Evolutionary conservation across 352 stramenopile genomes (phyloP).

Genomic region (Phytopythium aichiense): DNA sequence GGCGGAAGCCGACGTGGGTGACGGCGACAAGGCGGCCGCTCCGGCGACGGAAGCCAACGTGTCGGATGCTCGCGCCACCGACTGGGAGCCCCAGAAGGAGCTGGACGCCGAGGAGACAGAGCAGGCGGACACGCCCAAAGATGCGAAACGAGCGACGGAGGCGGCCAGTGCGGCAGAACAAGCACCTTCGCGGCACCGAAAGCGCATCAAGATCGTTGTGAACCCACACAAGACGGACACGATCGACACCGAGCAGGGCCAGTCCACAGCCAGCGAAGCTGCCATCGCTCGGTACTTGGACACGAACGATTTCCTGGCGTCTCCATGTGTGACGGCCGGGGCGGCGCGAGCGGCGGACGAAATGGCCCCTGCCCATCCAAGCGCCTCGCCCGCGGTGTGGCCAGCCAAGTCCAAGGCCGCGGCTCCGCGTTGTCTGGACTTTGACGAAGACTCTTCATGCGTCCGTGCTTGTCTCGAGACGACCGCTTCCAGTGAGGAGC

Average conservation of each 20-base stretch:
- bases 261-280: not conserved
- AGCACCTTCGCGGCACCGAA: conserved; percentile 5
- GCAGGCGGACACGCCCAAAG: not conserved
- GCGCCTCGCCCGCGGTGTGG: conserved; percentile 5
- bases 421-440: not conserved
- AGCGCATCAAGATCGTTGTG: conserved; percentile 21
- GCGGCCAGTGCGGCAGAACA: not conserved
- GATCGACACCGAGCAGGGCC: not conserved
- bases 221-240: conserved; percentile 1
- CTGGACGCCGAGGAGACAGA: conserved; percentile 7
- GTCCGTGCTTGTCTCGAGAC: not conserved
- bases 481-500: not conserved
- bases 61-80: not conserved
- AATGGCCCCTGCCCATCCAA: not conserved
- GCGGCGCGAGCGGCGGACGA: not conserved
- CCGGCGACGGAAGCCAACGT: conserved; percentile 8
- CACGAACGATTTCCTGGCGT: not conserved
- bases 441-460: not conserved
- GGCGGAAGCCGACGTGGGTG: conserved; percentile 8
- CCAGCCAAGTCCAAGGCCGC: conserved; percentile 2
- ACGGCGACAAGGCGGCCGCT: conserved; percentile 12
- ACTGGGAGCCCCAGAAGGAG: conserved; percentile 25
- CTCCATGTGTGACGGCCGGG: not conserved
- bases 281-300: not conserved
- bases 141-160: not conserved